Evolutionary conservation across 805 yeast species (phyloP).

Genomic region (Citeromyces matritensis): DNA sequence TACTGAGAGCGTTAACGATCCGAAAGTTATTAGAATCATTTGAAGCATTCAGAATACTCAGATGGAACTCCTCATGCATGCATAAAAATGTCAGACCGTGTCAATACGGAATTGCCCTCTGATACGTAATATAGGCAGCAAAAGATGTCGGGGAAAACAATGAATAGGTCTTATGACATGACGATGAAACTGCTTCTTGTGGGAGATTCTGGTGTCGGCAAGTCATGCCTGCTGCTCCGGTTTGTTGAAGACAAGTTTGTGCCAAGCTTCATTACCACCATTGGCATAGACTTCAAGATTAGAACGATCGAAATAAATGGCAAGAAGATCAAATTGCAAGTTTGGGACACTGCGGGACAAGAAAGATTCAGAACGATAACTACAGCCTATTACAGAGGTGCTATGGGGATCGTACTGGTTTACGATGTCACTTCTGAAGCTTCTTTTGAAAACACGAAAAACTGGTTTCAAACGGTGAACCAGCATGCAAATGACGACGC

Average conservation of each 20-base stretch:
- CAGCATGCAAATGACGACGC: constrained; percentile 97
- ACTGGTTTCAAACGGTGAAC: constrained; percentile 91
- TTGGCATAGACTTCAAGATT: constrained; percentile 96
- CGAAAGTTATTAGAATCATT: no score
- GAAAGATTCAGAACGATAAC: constrained; percentile 91
- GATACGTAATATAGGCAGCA: background rate
- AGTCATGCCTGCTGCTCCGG: constrained; percentile 79
- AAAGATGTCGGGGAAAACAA: constrained; percentile 44
- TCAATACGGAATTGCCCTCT: background rate
- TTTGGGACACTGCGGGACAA: constrained; percentile 98
- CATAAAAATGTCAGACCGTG: background rate
- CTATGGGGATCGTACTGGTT: constrained; percentile 74
- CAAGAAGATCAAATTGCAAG: constrained; percentile 83
- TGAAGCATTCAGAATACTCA: no score
- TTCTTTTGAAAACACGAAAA: constrained; percentile 82
- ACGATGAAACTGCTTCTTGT: constrained; percentile 85
- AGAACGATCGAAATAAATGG: constrained; percentile 92
- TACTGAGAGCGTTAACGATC: no score
- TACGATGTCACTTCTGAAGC: constrained; percentile 82
- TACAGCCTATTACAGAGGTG: constrained; percentile 84
- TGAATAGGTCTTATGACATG: constrained; percentile 70
- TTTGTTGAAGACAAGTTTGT: constrained; percentile 95
- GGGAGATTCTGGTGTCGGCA: constrained; percentile 86
- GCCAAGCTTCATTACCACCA: constrained; percentile 92
- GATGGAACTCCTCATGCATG: no score